A percentile compares a stretch with the other conserved stretches of the same genome.
phyloP scores from a whole-genome alignment of 1,139 yeast genomes.

The Candida albicans region DNA sequence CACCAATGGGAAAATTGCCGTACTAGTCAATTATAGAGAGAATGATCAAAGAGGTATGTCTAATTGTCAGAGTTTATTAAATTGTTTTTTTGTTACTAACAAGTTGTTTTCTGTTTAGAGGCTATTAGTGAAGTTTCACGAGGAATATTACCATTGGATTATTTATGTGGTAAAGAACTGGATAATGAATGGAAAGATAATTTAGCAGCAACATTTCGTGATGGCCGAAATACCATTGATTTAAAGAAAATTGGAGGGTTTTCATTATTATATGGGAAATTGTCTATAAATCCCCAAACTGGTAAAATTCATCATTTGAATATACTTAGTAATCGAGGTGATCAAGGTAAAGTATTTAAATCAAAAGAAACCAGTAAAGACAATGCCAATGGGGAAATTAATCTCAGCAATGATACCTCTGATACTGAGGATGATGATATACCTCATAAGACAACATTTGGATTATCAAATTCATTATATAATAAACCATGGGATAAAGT shows the following conservation, averaged over 20 bases:
- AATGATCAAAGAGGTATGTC: constrained; percentile 24
- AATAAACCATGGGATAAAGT: constrained; percentile 77
- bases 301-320: constrained; percentile 37
- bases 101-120: constrained; percentile 12
- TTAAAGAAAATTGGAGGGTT: constrained; percentile 76
- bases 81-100: constrained; percentile 16
- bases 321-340: constrained; percentile 55
- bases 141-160: constrained; percentile 67
- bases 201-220: constrained; percentile 28
- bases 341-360: constrained; percentile 34
- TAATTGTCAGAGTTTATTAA: constrained; percentile 6
- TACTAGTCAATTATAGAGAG: constrained; percentile 72
- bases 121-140: constrained; percentile 56
- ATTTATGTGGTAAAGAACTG: constrained; percentile 39
- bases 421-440: too few species aligned
- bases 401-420: too few species aligned
- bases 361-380: constrained; percentile 3
- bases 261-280: constrained; percentile 69
- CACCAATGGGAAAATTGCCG: constrained; percentile 62
- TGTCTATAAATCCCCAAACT: constrained; percentile 25
- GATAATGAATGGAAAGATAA: constrained; percentile 51
- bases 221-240: constrained; percentile 20
- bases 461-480: constrained; percentile 64
- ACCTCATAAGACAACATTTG: constrained; percentile 36
- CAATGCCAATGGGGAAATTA: constrained; percentile 1